Conservation (phyloP, 441 rosid genomes). For the Sinapis alba region DNA sequence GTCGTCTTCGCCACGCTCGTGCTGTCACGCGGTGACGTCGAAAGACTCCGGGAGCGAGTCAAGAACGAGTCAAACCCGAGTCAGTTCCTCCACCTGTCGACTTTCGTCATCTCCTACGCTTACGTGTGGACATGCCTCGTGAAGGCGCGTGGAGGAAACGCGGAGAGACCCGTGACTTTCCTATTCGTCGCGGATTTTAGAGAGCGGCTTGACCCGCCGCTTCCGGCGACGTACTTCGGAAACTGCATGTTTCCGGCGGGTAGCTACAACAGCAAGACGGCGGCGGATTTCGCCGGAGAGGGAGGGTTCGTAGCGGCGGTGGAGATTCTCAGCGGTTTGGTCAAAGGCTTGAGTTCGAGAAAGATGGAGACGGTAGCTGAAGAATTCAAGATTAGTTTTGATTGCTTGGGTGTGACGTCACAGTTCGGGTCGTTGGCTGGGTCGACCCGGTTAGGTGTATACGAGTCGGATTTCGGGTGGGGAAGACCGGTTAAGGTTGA, state of each 20-base stretch:
- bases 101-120: conserved; percentile 44
- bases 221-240: conserved; percentile 48
- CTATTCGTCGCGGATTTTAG: conserved; percentile 42
- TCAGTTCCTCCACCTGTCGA: conserved; percentile 34
- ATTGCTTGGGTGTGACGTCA: background rate
- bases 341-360: conserved; percentile 26
- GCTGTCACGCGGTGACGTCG: conserved; percentile 21
- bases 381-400: background rate
- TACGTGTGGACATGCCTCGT: conserved; percentile 39
- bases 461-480: conserved; percentile 61
- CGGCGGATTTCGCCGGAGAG: conserved; percentile 29
- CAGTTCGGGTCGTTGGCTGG: conserved; percentile 43
- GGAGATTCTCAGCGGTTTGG: conserved; percentile 31
- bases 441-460: conserved; percentile 46
- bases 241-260: conserved; percentile 30
- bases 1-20: conserved; percentile 27
- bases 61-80: background rate
- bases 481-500: conserved; percentile 51
- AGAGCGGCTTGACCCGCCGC: conserved; percentile 35
- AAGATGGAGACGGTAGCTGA: conserved; percentile 3
- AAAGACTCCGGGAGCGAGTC: conserved; percentile 28
- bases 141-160: conserved; percentile 36
- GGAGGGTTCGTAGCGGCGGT: conserved; percentile 35
- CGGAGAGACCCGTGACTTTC: conserved; percentile 2
- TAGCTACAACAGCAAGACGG: conserved; percentile 18